phyloP scores from a whole-genome alignment of 2,329 filamentous ascomycete species.

The Penicillium sp. region DNA sequence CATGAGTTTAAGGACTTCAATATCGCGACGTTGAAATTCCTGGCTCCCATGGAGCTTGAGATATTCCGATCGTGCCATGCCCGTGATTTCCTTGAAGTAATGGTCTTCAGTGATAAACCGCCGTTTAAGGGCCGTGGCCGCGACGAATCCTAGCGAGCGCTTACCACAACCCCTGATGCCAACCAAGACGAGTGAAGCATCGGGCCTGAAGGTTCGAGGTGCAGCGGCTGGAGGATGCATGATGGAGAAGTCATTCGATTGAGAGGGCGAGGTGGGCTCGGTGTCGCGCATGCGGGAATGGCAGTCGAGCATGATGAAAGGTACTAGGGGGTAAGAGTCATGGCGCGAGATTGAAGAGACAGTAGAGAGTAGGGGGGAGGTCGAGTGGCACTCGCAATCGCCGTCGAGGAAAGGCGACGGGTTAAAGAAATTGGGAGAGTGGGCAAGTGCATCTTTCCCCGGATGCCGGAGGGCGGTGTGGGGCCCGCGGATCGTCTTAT shows the following conservation, averaged over 20 bases:
- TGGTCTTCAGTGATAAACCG: slow-evolving; percentile 47
- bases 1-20: slow-evolving; percentile 44
- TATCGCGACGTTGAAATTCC: slow-evolving; percentile 43
- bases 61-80: slow-evolving; percentile 42
- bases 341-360: slow-evolving; percentile 4
- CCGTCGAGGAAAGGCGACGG: not conserved
- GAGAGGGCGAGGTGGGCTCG: slow-evolving; percentile 1
- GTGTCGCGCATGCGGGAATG: slow-evolving; percentile 9
- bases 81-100: slow-evolving; percentile 44
- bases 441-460: not conserved
- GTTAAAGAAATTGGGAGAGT: not conserved
- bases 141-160: slow-evolving; percentile 44
- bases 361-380: too few relatives aligned
- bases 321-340: slow-evolving; percentile 1
- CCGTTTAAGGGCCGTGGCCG: slow-evolving; percentile 42
- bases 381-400: not conserved
- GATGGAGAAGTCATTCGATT: not conserved
- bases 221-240: slow-evolving; percentile 16
- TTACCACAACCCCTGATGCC: slow-evolving; percentile 47
- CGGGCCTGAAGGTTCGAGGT: slow-evolving; percentile 32
- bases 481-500: slow-evolving; percentile 8
- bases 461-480: slow-evolving; percentile 8
- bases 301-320: slow-evolving; percentile 10
- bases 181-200: slow-evolving; percentile 44
- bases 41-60: slow-evolving; percentile 41